phyloP scores from a whole-genome alignment of 2,329 filamentous ascomycete genomes.

The Trichoderma aggressivum region DNA sequence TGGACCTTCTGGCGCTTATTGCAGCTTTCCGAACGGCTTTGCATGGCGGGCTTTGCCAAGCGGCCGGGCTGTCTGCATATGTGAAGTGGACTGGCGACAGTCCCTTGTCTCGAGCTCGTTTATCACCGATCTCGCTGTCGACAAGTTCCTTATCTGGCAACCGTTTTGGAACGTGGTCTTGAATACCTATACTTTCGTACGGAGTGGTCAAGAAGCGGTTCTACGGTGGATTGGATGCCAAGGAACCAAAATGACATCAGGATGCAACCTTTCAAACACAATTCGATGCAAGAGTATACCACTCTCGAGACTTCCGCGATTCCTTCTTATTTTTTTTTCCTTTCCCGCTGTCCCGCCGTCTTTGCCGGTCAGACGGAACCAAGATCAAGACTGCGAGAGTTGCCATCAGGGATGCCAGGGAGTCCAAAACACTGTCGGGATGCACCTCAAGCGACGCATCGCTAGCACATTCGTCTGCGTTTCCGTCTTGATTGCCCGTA shows the following conservation, averaged over 20 bases:
- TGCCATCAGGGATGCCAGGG: neutral
- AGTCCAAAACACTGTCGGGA: neutral
- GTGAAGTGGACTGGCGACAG: neutral
- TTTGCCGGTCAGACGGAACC: neutral
- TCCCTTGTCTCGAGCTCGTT: neutral
- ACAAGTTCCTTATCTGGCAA: neutral
- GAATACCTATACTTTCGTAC: neutral
- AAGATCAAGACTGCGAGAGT: neutral
- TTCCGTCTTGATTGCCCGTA: neutral
- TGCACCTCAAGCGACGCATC: neutral
- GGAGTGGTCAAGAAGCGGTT: neutral
- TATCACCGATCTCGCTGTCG: neutral
- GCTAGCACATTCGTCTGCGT: neutral
- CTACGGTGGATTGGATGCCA: neutral
- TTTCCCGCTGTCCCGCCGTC: neutral
- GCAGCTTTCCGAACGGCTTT: neutral
- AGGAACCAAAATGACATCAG: neutral
- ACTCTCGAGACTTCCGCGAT: neutral
- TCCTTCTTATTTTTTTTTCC: neutral
- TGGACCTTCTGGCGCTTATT: neutral
- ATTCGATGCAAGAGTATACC: neutral
- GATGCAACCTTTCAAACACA: neutral
- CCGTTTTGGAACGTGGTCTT: neutral
- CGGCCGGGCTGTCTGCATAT: neutral
- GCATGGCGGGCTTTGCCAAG: neutral